Evolutionary conservation across 139 green algal genomes (phyloP).

Genomic region (Pleodorina starrii): DNA sequence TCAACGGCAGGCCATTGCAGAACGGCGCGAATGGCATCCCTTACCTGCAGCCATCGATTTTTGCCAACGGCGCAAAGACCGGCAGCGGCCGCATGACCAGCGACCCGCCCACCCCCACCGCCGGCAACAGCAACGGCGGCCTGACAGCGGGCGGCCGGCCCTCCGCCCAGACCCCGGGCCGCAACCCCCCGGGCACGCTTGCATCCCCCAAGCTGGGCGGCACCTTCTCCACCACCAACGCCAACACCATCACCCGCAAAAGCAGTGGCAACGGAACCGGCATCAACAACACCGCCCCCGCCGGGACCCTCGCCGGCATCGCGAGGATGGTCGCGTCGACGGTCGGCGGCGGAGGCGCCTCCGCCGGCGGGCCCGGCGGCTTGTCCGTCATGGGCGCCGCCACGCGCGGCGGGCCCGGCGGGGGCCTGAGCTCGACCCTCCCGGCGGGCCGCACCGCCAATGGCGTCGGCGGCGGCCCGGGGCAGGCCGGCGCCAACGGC

Average conservation of each 20-base stretch:
- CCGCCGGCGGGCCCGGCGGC: not conserved
- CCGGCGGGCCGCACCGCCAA: not conserved
- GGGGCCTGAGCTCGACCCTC: not conserved
- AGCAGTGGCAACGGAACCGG: not conserved
- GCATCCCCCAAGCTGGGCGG: constrained; percentile 20
- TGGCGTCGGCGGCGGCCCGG: too few species aligned
- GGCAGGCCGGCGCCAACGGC: not conserved
- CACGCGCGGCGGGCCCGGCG: not conserved
- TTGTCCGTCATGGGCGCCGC: constrained; percentile 6
- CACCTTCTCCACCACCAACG: not conserved
- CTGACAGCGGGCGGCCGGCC: not conserved
- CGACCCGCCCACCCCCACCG: constrained; percentile 26
- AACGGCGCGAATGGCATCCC: not conserved
- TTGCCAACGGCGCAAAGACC: not conserved
- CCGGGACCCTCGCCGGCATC: constrained; percentile 1
- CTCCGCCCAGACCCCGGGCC: not conserved
- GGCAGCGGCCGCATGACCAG: constrained; percentile 31
- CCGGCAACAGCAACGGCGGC: not conserved
- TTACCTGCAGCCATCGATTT: constrained; percentile 13
- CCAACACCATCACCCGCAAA: not conserved
- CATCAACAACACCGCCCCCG: constrained; percentile 3
- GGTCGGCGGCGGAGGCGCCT: not conserved
- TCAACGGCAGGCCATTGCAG: constrained; percentile 10
- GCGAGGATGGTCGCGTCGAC: not conserved
- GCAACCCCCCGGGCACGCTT: not conserved